Evolutionary conservation across 2,329 filamentous ascomycete species (phyloP).

Genomic region (Aspergillus hortae): DNA sequence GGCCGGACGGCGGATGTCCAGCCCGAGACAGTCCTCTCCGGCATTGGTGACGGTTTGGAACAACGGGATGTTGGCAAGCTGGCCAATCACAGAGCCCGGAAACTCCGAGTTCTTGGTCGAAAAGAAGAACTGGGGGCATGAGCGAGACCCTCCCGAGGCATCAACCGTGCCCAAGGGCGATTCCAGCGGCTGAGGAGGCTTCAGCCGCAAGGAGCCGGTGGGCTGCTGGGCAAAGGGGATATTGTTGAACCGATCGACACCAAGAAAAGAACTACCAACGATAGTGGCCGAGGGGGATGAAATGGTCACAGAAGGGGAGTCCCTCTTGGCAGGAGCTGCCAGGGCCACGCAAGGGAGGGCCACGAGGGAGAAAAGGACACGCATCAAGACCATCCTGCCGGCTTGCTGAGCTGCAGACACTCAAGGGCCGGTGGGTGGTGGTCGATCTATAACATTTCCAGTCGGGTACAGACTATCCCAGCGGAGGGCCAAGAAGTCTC

Average conservation of each 20-base stretch:
- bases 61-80: slow-evolving; percentile 54
- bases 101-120: slow-evolving; percentile 45
- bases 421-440: background rate
- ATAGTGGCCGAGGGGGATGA: slow-evolving; percentile 53
- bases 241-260: slow-evolving; percentile 66
- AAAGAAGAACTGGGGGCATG: slow-evolving; percentile 71
- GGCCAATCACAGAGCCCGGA: slow-evolving; percentile 46
- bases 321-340: slow-evolving; percentile 34
- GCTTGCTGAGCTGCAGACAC: background rate
- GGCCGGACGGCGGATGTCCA: slow-evolving; percentile 58
- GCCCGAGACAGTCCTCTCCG: slow-evolving; percentile 62
- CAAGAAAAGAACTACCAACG: slow-evolving; percentile 26
- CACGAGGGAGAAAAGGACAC: slow-evolving; percentile 8
- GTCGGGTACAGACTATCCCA: background rate
- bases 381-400: slow-evolving; percentile 6
- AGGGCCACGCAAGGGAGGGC: slow-evolving; percentile 6
- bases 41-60: slow-evolving; percentile 54
- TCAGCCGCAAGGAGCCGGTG: slow-evolving; percentile 62
- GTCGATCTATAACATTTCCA: background rate
- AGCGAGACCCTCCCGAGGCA: slow-evolving; percentile 55
- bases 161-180: slow-evolving; percentile 57
- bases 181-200: slow-evolving; percentile 62
- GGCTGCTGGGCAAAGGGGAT: slow-evolving; percentile 74
- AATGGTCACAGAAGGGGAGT: slow-evolving; percentile 52
- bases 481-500: background rate